phyloP scores from a whole-genome alignment of 1,139 yeast species.

The Candida pseudoviswanathii region DNA sequence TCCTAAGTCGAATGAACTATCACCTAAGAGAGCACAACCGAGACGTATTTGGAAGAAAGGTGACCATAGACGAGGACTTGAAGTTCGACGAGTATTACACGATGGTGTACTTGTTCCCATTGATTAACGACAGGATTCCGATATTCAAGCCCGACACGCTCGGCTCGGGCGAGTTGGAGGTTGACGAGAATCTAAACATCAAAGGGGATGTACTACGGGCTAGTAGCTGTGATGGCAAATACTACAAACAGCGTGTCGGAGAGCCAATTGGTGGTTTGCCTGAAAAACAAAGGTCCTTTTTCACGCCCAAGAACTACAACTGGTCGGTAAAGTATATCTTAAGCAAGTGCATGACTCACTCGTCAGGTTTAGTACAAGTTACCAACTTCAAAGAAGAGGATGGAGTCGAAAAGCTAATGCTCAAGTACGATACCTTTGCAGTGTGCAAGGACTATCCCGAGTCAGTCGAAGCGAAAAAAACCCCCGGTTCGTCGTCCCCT shows the following conservation, averaged over 20 bases:
- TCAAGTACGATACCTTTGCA: constrained; percentile 12
- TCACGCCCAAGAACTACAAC: constrained; percentile 3
- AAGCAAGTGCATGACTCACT: constrained; percentile 9
- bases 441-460: constrained; percentile 11
- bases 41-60: constrained; percentile 27
- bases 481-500: constrained; percentile 5
- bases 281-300: neutral
- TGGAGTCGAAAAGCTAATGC: constrained; percentile 13
- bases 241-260: neutral
- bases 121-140: constrained; percentile 19
- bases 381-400: constrained; percentile 12
- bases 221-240: neutral
- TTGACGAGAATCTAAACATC: constrained; percentile 3
- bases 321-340: constrained; percentile 11
- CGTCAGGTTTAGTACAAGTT: constrained; percentile 4
- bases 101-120: constrained; percentile 29
- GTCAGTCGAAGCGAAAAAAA: constrained; percentile 10
- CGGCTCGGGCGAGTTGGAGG: constrained; percentile 24
- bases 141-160: constrained; percentile 23
- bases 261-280: neutral
- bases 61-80: constrained; percentile 18
- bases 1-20: constrained; percentile 19
- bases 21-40: constrained; percentile 18
- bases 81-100: constrained; percentile 25
- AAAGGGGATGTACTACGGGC: neutral